Evolutionary conservation across 2,329 filamentous ascomycete genomes (phyloP), one percentile per base, ranked within the genome.

Genomic region (Clonostachys sp.): DNA sequence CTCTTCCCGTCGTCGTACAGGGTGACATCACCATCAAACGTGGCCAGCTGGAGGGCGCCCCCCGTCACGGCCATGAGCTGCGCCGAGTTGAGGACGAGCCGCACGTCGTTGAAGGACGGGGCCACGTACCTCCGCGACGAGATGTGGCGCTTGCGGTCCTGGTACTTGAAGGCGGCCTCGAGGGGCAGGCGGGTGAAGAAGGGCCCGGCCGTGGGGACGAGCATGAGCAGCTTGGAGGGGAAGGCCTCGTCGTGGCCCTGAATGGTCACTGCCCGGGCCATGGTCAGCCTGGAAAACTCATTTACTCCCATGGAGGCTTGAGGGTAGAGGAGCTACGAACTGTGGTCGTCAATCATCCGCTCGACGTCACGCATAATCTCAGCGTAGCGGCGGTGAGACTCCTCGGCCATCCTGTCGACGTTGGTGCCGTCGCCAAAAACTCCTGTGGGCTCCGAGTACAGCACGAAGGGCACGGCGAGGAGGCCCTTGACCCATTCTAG

Each of bases 1-100:
- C 83, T 89, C 57, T 90, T 78, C 12, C 94, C 94, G 60, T 99
- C 88, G 48, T 91, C 87, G 64, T 99, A 99, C 18, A 99, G 77
- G 2, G 94, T 99, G 45, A 99, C 91, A 67, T 99, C 94, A 67
- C 94, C 94, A 66, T 99, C 94, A 63, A 99, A 99, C 0, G 94
- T 99, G 46, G 95, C 86, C 5, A 99, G 78, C 56, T 94, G 84
- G 9, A 96, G 77, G 5, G 82, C 78, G 18, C 87, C 85, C 20
- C 81, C 82, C 14, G 90, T 86, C n/a, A 97, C 81, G 38, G 89
- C 90, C 84, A 96, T 91, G 50, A 92, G 77, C 68, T 99, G 94
- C 16, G 94, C 91, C 38, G 94, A 94, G 70, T 99, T 99, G 56
- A 99, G 81, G 45, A 95, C 87, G 20, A 96, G 77, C 3, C 94